A percentile compares a stretch with the other conserved stretches of the same genome.
Evolutionary conservation across 2,329 filamentous ascomycete genomes (phyloP).

Genomic region (Myriosclerotinia curreyana): DNA sequence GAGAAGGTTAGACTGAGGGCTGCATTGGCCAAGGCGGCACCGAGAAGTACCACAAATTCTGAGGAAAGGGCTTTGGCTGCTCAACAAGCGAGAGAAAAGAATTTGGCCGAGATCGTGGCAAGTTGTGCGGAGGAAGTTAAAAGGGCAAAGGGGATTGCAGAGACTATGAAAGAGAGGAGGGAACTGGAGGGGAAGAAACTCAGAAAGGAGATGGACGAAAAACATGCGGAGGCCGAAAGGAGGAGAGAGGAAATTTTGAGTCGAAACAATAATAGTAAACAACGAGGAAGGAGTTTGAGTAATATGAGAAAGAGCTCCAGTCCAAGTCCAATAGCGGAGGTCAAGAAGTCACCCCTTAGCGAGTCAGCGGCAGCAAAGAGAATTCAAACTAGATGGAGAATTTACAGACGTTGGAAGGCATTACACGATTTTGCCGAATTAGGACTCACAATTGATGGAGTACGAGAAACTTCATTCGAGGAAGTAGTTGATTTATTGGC

Average conservation of each 20-base stretch:
- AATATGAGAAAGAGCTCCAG: conserved; percentile 49
- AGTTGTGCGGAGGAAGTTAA: conserved; percentile 80
- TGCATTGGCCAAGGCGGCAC: conserved; percentile 68
- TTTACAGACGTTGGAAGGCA: conserved; percentile 53
- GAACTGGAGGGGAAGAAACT: conserved; percentile 69
- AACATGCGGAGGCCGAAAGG: conserved; percentile 72
- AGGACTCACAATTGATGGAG: conserved; percentile 66
- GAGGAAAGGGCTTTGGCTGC: conserved; percentile 77
- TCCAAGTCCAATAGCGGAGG: conserved; percentile 50
- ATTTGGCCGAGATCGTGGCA: conserved; percentile 77
- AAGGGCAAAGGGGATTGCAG: conserved; percentile 77
- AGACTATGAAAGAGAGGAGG: conserved; percentile 76
- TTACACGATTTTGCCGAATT: conserved; percentile 65
- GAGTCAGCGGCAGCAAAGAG: conserved; percentile 60
- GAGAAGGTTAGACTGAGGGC: conserved; percentile 78
- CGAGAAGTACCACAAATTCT: conserved; percentile 60
- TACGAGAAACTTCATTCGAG: conserved; percentile 69
- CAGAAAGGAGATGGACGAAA: conserved; percentile 74
- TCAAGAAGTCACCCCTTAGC: conserved; percentile 44
- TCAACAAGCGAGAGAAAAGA: conserved; percentile 73
- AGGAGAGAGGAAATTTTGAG: conserved; percentile 63
- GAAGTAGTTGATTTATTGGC: conserved; percentile 67
- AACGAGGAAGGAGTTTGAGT: conserved; percentile 54
- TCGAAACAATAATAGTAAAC: conserved; percentile 50
- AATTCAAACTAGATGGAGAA: conserved; percentile 70